Evolutionary conservation across 495 filamentous ascomycete genomes (phyloP).

Genomic region (Penicillium steckii): DNA sequence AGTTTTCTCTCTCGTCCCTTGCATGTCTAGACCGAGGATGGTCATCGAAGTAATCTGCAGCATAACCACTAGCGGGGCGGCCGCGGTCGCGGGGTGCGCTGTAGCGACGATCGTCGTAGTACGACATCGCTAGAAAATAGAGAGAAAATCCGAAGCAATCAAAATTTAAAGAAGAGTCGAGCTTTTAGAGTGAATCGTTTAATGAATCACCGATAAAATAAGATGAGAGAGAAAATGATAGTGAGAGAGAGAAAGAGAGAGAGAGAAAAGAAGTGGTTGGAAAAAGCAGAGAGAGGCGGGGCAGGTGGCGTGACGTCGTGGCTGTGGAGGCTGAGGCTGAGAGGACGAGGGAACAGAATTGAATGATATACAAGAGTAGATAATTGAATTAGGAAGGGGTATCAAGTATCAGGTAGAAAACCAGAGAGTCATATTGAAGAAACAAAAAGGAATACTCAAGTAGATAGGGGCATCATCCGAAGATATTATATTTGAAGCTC

Average conservation of each 20-base stretch:
- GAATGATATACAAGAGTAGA: background rate
- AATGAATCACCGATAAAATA: constrained; percentile 4
- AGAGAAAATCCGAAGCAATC: constrained; percentile 1
- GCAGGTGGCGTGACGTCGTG: constrained; percentile 31
- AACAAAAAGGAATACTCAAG: too few relatives aligned
- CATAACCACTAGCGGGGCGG: constrained; percentile 30
- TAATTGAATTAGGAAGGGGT: background rate
- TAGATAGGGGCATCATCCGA: background rate
- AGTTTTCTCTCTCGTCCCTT: constrained; percentile 39
- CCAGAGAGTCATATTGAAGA: too few relatives aligned
- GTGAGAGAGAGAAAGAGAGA: constrained; percentile 4
- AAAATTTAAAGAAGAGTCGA: background rate
- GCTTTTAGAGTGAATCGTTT: background rate
- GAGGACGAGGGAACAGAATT: background rate
- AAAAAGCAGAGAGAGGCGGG: constrained; percentile 16
- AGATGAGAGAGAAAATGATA: constrained; percentile 5
- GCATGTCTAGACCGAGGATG: constrained; percentile 16
- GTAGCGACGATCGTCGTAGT: constrained; percentile 40
- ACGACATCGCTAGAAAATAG: constrained; percentile 30
- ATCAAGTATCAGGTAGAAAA: too few relatives aligned
- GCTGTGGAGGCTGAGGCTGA: constrained; percentile 12
- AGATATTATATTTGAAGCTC: background rate
- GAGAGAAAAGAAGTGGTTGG: constrained; percentile 7
- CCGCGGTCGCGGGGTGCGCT: constrained; percentile 31
- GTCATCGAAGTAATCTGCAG: constrained; percentile 33